Base-by-base conservation (phyloP, 2,329 filamentous ascomycete genomes). In the Bipolaris sorokiniana region DNA sequence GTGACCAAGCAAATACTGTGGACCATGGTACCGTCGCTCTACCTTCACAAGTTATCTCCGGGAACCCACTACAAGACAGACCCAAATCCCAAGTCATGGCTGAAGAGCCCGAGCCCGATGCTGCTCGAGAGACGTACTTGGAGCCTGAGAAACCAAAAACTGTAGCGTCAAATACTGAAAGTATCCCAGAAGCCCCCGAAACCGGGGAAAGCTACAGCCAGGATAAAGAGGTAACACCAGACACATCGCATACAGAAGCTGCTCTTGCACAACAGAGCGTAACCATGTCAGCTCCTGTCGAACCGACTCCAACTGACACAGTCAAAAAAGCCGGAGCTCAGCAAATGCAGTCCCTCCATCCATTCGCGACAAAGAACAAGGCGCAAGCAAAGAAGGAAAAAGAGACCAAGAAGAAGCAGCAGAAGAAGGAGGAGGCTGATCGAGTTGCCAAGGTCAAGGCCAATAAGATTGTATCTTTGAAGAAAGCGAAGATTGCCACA, bases 331-430 rank as follows among this genome's bases (percentile, higher is more conserved):
- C 42, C 20, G 67, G 69, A 11, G 59, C 64, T 16, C 66, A 69
- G 34, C 67, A 71, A 40, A 68, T 72, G 1, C 63, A 72, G 40
- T 74, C 72, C 4, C 61, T 75, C 7, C 61, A 64, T 33, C 68
- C 69, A 1, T 75, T 71, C 16, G 69, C 68, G 2, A 72, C 68
- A 41, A 50, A 62, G 1, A 66, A 56, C 22, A 74, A 72, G 49
- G 51, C 65, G 15, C 69, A 71, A 37, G 63, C 64, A 20, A 72
- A 72, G 52, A 73, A 71, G 45, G 72, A 76, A 47, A 74, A 63
- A 50, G 63, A 73, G 18, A 68, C 70, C 22, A 77, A 74, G 62
- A 76, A 76, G 56, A 78, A 77, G 51, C 71, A 72, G 16, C 67
- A 66, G 44, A 68, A 63, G 54, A 74, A 65, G 31, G 62, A 58